phyloP scores from a whole-genome alignment of 1,139 yeast genomes.

The Hyphopichia khmerensis region DNA sequence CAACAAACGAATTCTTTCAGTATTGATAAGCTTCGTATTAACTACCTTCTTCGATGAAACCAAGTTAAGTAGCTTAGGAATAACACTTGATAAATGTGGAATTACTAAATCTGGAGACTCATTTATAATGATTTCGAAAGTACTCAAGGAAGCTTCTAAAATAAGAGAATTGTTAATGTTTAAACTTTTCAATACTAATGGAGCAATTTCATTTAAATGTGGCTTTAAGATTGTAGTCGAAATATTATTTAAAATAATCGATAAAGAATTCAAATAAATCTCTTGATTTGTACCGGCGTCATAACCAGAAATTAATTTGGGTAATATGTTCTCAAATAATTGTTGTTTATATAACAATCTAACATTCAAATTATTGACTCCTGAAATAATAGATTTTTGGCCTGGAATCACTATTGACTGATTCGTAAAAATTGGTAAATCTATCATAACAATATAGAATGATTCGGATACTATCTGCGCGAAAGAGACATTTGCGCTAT shows the following conservation, averaged over 20 bases:
- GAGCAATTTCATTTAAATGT: slow-evolving; percentile 63
- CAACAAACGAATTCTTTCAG: slow-evolving; percentile 51
- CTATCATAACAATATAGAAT: slow-evolving; percentile 65
- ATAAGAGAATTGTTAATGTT: slow-evolving; percentile 43
- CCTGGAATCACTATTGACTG: slow-evolving; percentile 16
- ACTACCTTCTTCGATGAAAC: slow-evolving; percentile 21
- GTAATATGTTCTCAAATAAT: slow-evolving; percentile 59
- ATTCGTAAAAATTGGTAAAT: slow-evolving; percentile 58
- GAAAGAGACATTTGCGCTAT: slow-evolving; percentile 31
- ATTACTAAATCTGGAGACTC: slow-evolving; percentile 51
- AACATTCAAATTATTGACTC: slow-evolving; percentile 56
- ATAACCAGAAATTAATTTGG: slow-evolving; percentile 44
- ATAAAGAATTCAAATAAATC: slow-evolving; percentile 61
- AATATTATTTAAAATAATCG: slow-evolving; percentile 65
- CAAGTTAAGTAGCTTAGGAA: slow-evolving; percentile 53
- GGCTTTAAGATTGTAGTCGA: slow-evolving; percentile 60
- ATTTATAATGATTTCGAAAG: slow-evolving; percentile 51
- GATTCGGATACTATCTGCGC: slow-evolving; percentile 44
- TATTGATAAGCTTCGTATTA: slow-evolving; percentile 20
- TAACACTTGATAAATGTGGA: slow-evolving; percentile 53
- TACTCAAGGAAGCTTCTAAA: slow-evolving; percentile 61
- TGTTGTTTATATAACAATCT: slow-evolving; percentile 76
- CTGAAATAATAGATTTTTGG: slow-evolving; percentile 37
- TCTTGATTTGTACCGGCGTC: slow-evolving; percentile 17
- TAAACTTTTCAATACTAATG: slow-evolving; percentile 69